Percentiles rank a stretch among this genome's conserved stretches.
Evolutionary conservation across 768 basidiomycete species (phyloP).

Genomic region (Hygrocybe coccinea): DNA sequence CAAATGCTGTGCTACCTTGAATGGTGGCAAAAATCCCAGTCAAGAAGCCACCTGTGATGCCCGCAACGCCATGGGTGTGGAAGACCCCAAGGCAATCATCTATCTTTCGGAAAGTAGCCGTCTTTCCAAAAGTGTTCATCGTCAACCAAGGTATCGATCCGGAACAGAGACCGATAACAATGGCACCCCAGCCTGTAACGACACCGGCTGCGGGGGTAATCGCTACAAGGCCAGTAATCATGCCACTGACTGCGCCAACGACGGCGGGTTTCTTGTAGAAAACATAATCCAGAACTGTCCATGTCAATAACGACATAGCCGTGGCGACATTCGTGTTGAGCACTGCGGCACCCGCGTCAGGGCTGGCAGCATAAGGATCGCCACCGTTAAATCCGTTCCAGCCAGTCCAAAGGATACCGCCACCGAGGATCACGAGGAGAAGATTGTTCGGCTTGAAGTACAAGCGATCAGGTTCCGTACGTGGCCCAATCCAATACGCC

Average conservation of each 20-base stretch:
- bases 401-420: slow-evolving; percentile 6
- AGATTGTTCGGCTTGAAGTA: slow-evolving; percentile 5
- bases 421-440: slow-evolving; percentile 6
- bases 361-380: slow-evolving; percentile 7
- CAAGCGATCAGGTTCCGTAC: background rate
- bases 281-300: slow-evolving; percentile 1
- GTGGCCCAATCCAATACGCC: slow-evolving; percentile 9
- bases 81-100: slow-evolving; percentile 8
- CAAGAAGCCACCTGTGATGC: slow-evolving; percentile 3
- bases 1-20: slow-evolving; percentile 3
- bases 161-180: slow-evolving; percentile 3
- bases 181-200: slow-evolving; percentile 8
- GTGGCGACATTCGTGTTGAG: slow-evolving; percentile 9
- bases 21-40: slow-evolving; percentile 2
- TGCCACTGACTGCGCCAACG: slow-evolving; percentile 6
- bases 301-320: slow-evolving; percentile 5
- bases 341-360: slow-evolving; percentile 8
- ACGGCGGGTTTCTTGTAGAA: slow-evolving; percentile 8
- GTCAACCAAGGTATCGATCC: slow-evolving; percentile 6
- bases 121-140: slow-evolving; percentile 6
- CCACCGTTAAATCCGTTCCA: slow-evolving; percentile 11
- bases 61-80: slow-evolving; percentile 6
- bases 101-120: background rate
- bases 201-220: slow-evolving; percentile 9
- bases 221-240: slow-evolving; percentile 9